Evolutionary conservation across 441 rosid genomes (phyloP).

Genomic region (Erysimum pusillum): DNA sequence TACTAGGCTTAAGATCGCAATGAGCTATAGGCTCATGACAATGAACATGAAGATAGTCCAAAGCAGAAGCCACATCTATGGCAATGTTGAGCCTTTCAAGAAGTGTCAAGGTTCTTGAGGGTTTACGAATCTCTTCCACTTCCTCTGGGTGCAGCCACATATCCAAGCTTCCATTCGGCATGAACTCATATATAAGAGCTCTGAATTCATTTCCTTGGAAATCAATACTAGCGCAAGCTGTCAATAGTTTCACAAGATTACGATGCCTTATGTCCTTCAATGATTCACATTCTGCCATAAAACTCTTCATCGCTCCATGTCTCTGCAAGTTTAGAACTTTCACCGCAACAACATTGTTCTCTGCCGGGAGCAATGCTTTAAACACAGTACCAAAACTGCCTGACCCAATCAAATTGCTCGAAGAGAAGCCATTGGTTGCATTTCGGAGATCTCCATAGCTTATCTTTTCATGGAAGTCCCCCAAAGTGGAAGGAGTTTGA

Average conservation of each 20-base stretch:
- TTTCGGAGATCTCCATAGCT: background rate
- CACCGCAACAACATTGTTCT: background rate
- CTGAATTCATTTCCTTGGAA: conserved; percentile 37
- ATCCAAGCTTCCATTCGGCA: conserved; percentile 42
- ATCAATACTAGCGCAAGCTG: conserved; percentile 37
- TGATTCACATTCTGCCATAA: conserved; percentile 41
- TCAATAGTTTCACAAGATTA: conserved; percentile 39
- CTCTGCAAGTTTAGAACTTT: conserved; percentile 29
- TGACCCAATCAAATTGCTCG: conserved; percentile 31
- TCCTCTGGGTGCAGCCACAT: conserved; percentile 36
- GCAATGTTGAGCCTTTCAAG: conserved; percentile 30
- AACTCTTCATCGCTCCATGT: conserved; percentile 41
- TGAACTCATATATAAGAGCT: conserved; percentile 34
- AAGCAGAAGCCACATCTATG: conserved; percentile 40
- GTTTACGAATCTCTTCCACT: background rate
- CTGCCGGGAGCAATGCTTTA: conserved; percentile 5
- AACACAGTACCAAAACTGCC: conserved; percentile 37
- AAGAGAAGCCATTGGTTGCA: conserved; percentile 25
- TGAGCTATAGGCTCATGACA: conserved; percentile 17
- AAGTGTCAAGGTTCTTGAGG: conserved; percentile 24
- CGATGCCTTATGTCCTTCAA: conserved; percentile 30
- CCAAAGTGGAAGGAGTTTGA: background rate
- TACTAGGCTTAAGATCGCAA: conserved; percentile 43
- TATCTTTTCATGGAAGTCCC: background rate
- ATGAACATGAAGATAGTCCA: conserved; percentile 36